Conservation (phyloP, 2,329 filamentous ascomycete genomes). For the Byssochlamys sp. region DNA sequence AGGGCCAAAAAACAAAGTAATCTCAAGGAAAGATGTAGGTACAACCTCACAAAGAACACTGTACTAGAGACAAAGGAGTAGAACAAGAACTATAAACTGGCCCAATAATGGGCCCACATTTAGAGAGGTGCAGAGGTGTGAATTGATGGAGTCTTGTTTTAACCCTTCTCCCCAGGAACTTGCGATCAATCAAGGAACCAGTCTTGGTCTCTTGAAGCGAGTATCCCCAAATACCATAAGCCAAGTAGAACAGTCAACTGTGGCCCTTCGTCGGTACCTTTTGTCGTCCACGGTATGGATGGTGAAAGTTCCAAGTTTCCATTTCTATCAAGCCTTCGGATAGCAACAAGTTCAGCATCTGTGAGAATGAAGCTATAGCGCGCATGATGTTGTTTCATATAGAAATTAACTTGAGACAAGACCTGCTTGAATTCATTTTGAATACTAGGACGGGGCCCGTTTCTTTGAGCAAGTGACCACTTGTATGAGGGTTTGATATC, state of each 20-base stretch:
- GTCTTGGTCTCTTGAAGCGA: slow-evolving; percentile 5
- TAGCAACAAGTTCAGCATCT: slow-evolving; percentile 11
- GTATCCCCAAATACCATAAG: slow-evolving; percentile 15
- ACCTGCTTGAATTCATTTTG: slow-evolving; percentile 5
- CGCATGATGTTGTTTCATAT: slow-evolving; percentile 8
- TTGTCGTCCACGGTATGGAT: not conserved
- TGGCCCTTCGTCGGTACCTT: slow-evolving; percentile 4
- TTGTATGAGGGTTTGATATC: slow-evolving; percentile 1
- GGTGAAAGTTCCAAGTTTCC: slow-evolving; percentile 10
- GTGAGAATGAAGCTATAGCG: slow-evolving; percentile 9
- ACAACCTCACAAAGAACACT: too few relatives aligned
- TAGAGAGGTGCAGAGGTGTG: too few relatives aligned
- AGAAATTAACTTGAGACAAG: slow-evolving; percentile 8
- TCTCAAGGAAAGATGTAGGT: too few relatives aligned
- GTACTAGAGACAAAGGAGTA: too few relatives aligned
- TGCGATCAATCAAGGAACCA: too few relatives aligned
- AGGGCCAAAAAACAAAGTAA: too few relatives aligned
- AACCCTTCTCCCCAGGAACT: too few relatives aligned
- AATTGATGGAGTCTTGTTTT: too few relatives aligned
- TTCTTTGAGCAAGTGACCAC: not conserved
- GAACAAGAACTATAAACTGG: too few relatives aligned
- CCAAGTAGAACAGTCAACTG: slow-evolving; percentile 9
- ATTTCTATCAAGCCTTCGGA: slow-evolving; percentile 8
- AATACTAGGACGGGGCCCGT: not conserved
- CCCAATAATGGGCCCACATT: too few relatives aligned